Evolutionary conservation across 768 basidiomycete genomes (phyloP).

Genomic region (Butyriboletus loyo): DNA sequence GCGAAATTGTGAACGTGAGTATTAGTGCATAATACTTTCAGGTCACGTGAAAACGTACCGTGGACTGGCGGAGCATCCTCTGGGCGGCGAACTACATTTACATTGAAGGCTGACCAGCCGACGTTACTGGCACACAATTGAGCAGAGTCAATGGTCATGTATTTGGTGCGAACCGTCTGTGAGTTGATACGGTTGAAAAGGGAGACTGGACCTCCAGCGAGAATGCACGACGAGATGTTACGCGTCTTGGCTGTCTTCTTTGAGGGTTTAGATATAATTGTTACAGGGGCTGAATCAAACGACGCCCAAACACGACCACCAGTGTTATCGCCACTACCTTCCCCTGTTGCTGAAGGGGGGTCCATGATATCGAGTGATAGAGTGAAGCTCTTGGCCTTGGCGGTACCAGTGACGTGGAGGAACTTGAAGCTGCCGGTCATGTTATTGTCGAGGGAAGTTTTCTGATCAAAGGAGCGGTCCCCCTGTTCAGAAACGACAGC

Average conservation of each 20-base stretch:
- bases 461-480: slow-evolving; percentile 81
- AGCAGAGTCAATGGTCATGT: slow-evolving; percentile 88
- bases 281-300: slow-evolving; percentile 88
- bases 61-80: slow-evolving; percentile 57
- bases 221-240: slow-evolving; percentile 86
- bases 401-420: slow-evolving; percentile 82
- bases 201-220: slow-evolving; percentile 85
- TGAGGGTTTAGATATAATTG: slow-evolving; percentile 95
- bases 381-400: slow-evolving; percentile 88
- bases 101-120: slow-evolving; percentile 92
- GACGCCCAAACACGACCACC: slow-evolving; percentile 82
- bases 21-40: slow-evolving; percentile 33
- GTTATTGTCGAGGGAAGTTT: slow-evolving; percentile 76
- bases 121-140: slow-evolving; percentile 86
- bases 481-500: slow-evolving; percentile 81
- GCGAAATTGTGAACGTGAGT: slow-evolving; percentile 40
- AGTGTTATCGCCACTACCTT: slow-evolving; percentile 30
- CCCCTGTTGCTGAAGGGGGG: slow-evolving; percentile 52
- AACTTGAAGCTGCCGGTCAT: slow-evolving; percentile 91
- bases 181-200: slow-evolving; percentile 96
- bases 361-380: slow-evolving; percentile 83
- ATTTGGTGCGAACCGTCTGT: slow-evolving; percentile 95
- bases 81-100: slow-evolving; percentile 79
- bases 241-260: slow-evolving; percentile 97
- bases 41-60: slow-evolving; percentile 63